These are phyloP conservation scores for Adansonia grandidieri DNA, from an alignment of 441 rosid species.

Conservation along the genomic window DNA sequence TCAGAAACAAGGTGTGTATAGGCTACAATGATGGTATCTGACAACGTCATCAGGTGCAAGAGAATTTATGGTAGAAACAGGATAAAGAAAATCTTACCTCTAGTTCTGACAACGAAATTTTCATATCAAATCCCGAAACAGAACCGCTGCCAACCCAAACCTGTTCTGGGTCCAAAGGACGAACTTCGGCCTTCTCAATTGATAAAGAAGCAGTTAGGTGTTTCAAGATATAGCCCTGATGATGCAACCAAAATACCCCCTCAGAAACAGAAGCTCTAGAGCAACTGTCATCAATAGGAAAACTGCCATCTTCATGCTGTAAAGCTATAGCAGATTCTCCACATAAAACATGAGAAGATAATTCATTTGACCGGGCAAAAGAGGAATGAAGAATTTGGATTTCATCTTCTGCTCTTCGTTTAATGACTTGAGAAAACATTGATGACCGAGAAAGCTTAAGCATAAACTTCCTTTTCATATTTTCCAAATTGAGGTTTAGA, in stretches of 20 bases:
- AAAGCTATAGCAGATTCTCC: constrained; percentile 43
- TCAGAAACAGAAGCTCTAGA: constrained; percentile 37
- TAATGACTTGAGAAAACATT: constrained; percentile 64
- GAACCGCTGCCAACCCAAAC: constrained; percentile 79
- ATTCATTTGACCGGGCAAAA: constrained; percentile 47
- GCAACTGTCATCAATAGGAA: constrained; percentile 46
- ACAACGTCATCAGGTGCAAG: not conserved
- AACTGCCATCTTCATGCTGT: constrained; percentile 44
- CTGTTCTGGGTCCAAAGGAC: constrained; percentile 41
- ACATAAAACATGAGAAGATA: constrained; percentile 43
- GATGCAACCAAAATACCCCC: constrained; percentile 40
- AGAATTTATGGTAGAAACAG: not conserved
- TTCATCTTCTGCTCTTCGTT: constrained; percentile 48
- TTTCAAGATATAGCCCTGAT: constrained; percentile 64
- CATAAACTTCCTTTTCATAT: constrained; percentile 52
- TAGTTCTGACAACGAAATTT: constrained; percentile 72
- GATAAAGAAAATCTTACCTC: constrained; percentile 48
- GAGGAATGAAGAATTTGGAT: constrained; percentile 61
- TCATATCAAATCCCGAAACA: constrained; percentile 71
- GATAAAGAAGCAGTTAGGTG: constrained; percentile 60
- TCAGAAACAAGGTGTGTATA: constrained; percentile 26
- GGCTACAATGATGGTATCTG: constrained; percentile 19
- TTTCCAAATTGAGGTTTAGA: constrained; percentile 52
- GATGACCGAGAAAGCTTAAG: constrained; percentile 68
- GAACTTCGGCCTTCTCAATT: constrained; percentile 50